Conservation (phyloP, 345 rosid genomes). For the Aquilaria yunnanensis region DNA sequence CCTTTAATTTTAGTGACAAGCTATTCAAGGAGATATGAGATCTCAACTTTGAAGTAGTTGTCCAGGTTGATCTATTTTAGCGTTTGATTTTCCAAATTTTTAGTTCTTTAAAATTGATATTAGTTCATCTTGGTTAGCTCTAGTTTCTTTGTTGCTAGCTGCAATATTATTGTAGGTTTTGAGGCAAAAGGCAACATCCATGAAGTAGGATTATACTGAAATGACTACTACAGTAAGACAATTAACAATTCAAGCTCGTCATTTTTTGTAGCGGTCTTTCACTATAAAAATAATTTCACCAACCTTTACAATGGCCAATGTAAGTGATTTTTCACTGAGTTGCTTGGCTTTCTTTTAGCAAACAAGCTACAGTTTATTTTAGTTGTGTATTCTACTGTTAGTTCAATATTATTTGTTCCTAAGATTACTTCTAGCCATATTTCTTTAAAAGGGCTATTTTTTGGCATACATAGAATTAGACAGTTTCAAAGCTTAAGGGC, state of each 20-base stretch:
- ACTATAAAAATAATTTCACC: background rate
- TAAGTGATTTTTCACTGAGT: too few relatives aligned
- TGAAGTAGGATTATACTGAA: conserved; percentile 97
- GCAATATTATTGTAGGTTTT: conserved; percentile 76
- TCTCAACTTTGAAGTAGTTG: conserved; percentile 97
- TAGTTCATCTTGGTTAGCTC: background rate
- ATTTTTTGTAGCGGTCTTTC: background rate
- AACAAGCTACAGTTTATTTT: too few relatives aligned
- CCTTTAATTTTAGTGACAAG: conserved; percentile 70
- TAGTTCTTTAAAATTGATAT: background rate
- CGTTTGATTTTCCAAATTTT: conserved; percentile 4
- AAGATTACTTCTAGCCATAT: too few relatives aligned
- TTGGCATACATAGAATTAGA: background rate
- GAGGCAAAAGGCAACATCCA: conserved; percentile 89
- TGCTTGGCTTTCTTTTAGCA: too few relatives aligned
- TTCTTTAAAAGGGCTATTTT: too few relatives aligned
- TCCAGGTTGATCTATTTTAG: conserved; percentile 58
- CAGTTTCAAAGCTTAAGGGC: conserved; percentile 92
- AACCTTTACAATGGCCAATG: too few relatives aligned
- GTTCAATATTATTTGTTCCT: too few relatives aligned
- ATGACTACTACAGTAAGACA: conserved; percentile 69
- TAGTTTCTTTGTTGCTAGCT: conserved; percentile 41
- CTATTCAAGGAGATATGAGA: conserved; percentile 94
- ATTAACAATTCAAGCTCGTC: conserved; percentile 3
- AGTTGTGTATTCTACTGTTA: too few relatives aligned